Base-by-base conservation (phyloP, 768 basidiomycete species). In the Saitozyma sp. region DNA sequence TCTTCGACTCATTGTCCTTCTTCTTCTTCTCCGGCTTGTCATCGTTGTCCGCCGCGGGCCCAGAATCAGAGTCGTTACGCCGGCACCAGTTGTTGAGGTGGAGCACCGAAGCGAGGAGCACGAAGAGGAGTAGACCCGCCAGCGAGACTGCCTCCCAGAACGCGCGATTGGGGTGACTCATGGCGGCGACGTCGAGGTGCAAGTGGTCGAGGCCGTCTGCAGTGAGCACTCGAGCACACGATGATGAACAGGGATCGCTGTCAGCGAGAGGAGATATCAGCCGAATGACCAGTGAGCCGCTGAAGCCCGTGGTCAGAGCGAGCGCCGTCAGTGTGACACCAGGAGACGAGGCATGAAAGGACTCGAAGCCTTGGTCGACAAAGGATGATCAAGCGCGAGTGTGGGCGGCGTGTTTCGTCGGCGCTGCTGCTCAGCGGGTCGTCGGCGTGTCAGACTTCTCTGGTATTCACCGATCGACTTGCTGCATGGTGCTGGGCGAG, bases 61-160 rank as follows among this genome's bases (percentile, higher is more conserved):
- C 46, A 14, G 42, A 14, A 7, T 13, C 45, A 20, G 43, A 29
- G 29, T 13, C 19, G 14, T 13, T 10, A 9, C 40, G 11, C 42
- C 8, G 14, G 20, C 20, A 48, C 54, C 61, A 62, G 9, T 54
- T 54, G 11, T 62, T 55, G 10, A 55, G 9, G 20, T 62, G 54
- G 39, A 45, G n/a, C 19, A 52, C 51, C 8, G 61, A 56, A 11
- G 29, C 46, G 38, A 62, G n/a, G n/a, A 62, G 54, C 10, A 62
- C 54, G 14, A 14, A 14, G 3, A 62, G 54, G 8, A 56, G 43
- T 16, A 62, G 49, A 5, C n/a, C 61, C 1, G 56, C 54, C 6
- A 62, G 53, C 8, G 54, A 48, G 11, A 56, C 41, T 1, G 61
- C 54, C 19, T 62, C 61, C 54, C 61, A 56, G 53, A 62, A 62